phyloP scores from a whole-genome alignment of 352 stramenopile genomes.

The Phytophthora sojae region DNA sequence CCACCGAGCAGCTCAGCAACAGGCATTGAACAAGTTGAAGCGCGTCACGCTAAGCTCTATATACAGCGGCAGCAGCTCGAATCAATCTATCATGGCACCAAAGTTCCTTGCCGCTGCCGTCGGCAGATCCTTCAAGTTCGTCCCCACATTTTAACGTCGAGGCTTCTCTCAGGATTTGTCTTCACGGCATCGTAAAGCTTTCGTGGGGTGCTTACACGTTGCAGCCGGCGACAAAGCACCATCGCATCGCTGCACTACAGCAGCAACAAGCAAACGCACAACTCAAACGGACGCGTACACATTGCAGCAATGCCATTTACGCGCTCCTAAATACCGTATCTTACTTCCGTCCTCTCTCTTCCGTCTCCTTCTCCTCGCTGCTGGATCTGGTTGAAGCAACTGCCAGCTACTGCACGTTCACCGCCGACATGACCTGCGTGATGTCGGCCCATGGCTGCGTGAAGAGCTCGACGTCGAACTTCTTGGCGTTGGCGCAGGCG shows the following conservation, averaged over 20 bases:
- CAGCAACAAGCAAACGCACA: background rate
- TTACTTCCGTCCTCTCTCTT: background rate
- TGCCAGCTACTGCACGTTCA: conserved; percentile 31
- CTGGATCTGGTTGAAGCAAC: background rate
- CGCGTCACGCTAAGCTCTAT: background rate
- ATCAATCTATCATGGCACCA: background rate
- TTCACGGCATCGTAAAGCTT: conserved; percentile 26
- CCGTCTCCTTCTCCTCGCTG: conserved; percentile 5
- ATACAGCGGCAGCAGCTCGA: background rate
- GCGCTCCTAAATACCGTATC: conserved; percentile 32
- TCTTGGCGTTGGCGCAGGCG: conserved; percentile 28
- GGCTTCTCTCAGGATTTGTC: conserved; percentile 28
- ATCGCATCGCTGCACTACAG: background rate
- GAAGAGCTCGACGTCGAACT: conserved; percentile 58
- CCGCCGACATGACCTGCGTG: conserved; percentile 46
- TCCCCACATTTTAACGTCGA: conserved; percentile 9
- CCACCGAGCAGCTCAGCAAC: background rate
- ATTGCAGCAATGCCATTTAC: conserved; percentile 23
- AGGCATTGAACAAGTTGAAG: background rate
- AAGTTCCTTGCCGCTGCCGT: background rate
- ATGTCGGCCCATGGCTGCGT: conserved; percentile 59
- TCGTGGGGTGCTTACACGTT: conserved; percentile 4
- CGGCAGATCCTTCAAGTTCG: background rate
- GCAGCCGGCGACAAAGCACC: background rate
- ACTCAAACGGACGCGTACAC: background rate